These are phyloP conservation scores for Westerdykella sp. DNA, from an alignment of 2,329 filamentous ascomycete species.

Conservation along the genomic window DNA sequence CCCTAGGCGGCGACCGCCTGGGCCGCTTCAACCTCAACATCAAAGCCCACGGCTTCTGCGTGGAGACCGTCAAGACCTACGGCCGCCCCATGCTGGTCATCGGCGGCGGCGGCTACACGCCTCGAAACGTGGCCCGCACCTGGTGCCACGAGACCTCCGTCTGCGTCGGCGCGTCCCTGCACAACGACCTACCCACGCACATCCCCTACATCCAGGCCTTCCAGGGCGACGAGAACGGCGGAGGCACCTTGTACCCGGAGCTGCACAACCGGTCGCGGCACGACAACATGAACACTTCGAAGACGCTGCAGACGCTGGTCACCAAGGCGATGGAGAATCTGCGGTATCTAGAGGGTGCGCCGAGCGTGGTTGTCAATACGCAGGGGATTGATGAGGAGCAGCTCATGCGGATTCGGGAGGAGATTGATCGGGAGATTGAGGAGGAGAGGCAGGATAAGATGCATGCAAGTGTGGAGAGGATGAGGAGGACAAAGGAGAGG, in stretches of 20 bases:
- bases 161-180: slow-evolving; percentile 68
- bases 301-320: slow-evolving; percentile 69
- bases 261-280: slow-evolving; percentile 68
- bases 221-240: slow-evolving; percentile 63
- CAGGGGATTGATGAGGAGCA: slow-evolving; percentile 68
- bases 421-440: slow-evolving; percentile 61
- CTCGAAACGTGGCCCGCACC: slow-evolving; percentile 88
- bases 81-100: slow-evolving; percentile 80
- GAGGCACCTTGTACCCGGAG: slow-evolving; percentile 71
- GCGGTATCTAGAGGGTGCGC: slow-evolving; percentile 74
- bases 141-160: slow-evolving; percentile 97
- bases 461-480: slow-evolving; percentile 48
- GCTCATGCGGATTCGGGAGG: slow-evolving; percentile 51
- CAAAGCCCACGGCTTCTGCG: slow-evolving; percentile 85
- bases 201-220: slow-evolving; percentile 87
- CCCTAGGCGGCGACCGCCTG: slow-evolving; percentile 83
- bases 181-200: slow-evolving; percentile 67
- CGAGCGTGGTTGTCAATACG: slow-evolving; percentile 70
- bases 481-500: slow-evolving; percentile 38
- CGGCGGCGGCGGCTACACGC: slow-evolving; percentile 93
- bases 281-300: slow-evolving; percentile 72
- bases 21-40: slow-evolving; percentile 97
- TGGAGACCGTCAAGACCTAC: slow-evolving; percentile 78
- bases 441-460: slow-evolving; percentile 57
- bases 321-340: slow-evolving; percentile 78